Evolutionary conservation across 805 yeast genomes (phyloP).

Genomic region (Blastobotrys parvus): DNA sequence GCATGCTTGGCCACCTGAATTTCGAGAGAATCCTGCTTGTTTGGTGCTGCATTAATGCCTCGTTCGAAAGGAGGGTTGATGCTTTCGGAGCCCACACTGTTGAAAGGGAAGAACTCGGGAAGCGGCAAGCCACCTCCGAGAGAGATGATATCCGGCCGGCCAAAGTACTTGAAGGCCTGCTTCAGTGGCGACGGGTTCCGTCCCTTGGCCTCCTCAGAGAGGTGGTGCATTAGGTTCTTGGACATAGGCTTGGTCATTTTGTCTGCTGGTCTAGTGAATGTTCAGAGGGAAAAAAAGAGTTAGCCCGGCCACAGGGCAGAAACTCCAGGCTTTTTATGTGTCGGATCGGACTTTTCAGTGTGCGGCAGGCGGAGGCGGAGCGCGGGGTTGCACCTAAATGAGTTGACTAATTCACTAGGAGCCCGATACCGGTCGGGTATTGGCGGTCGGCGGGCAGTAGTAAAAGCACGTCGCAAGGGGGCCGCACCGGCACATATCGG

Average conservation of each 20-base stretch:
- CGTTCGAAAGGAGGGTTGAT: constrained; percentile 64
- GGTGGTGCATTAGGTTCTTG: constrained; percentile 65
- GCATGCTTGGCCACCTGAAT: constrained; percentile 32
- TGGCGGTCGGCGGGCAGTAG: no score
- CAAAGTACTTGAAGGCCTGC: constrained; percentile 69
- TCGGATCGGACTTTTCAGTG: no score
- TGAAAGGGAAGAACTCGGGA: constrained; percentile 88
- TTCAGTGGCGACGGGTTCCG: constrained; percentile 78
- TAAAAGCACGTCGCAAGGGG: no score
- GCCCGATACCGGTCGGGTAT: no score
- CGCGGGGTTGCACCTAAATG: no score
- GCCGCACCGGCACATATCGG: no score
- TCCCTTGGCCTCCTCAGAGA: constrained; percentile 69
- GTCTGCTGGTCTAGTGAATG: no score
- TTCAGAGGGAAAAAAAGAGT: no score
- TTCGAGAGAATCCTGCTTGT: constrained; percentile 26
- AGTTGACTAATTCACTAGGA: no score
- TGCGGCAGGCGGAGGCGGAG: no score
- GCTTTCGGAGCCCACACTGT: constrained; percentile 56
- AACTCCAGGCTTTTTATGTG: no score
- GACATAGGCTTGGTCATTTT: constrained; percentile 28
- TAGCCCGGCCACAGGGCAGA: no score
- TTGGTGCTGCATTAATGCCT: constrained; percentile 43
- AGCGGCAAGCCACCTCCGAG: constrained; percentile 95
- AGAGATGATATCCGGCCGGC: constrained; percentile 69